A percentile compares a stretch with the other conserved stretches of the same genome.
These are phyloP conservation scores for Mitragyna speciosa DNA, from an alignment of 257 asterid species.

Conservation along the genomic window DNA sequence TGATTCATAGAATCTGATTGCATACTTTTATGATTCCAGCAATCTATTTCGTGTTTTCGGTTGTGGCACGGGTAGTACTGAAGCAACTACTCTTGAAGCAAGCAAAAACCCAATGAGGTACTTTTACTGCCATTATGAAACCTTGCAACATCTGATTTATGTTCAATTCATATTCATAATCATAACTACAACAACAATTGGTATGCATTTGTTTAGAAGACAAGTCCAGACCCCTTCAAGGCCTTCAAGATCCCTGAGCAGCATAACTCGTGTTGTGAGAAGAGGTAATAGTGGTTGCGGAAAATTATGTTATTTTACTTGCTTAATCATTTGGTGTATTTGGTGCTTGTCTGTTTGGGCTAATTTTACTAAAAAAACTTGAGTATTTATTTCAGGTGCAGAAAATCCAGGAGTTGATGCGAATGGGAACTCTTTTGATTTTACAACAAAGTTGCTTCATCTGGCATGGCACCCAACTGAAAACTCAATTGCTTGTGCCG, in stretches of 20 bases:
- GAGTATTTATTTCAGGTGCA: slow-evolving; percentile 45
- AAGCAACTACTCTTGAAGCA: slow-evolving; percentile 93
- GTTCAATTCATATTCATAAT: not conserved
- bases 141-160: not conserved
- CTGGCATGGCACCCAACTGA: slow-evolving; percentile 98
- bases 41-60: slow-evolving; percentile 94
- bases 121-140: too few relatives aligned
- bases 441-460: slow-evolving; percentile 92
- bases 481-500: slow-evolving; percentile 96
- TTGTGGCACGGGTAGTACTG: slow-evolving; percentile 65
- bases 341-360: not conserved
- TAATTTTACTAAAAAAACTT: not conserved
- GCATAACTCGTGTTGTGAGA: slow-evolving; percentile 79
- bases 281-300: slow-evolving; percentile 51
- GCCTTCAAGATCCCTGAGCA: slow-evolving; percentile 85
- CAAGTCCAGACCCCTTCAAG: slow-evolving; percentile 90
- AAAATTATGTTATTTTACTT: too few relatives aligned
- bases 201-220: slow-evolving; percentile 49
- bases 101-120: slow-evolving; percentile 99
- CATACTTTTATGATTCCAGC: slow-evolving; percentile 46
- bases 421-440: slow-evolving; percentile 85
- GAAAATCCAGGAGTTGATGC: slow-evolving; percentile 86
- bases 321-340: not conserved
- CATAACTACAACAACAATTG: not conserved
- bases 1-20: not conserved